These are phyloP conservation scores for Eucalyptus virginea DNA, from an alignment of 345 rosid genomes.

Conservation along the genomic window DNA sequence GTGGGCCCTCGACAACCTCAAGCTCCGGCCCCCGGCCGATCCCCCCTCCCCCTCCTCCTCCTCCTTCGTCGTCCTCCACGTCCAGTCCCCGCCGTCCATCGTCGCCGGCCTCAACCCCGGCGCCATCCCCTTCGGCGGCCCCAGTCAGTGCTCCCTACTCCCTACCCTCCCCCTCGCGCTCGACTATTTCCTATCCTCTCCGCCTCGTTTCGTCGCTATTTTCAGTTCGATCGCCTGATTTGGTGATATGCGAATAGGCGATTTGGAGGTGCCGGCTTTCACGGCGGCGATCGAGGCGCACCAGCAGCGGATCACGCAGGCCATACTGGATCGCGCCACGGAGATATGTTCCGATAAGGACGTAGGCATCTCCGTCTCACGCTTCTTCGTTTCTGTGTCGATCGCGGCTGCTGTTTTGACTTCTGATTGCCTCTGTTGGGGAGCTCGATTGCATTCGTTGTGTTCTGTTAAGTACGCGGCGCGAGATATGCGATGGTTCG, in stretches of 20 bases:
- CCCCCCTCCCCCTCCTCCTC: slow-evolving; percentile 1
- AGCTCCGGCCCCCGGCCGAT: slow-evolving; percentile 49
- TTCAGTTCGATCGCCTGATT: not conserved
- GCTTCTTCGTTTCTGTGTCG: not conserved
- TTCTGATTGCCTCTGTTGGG: not conserved
- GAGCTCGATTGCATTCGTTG: not conserved
- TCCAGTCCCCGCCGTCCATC: slow-evolving; percentile 77
- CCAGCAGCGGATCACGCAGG: slow-evolving; percentile 60
- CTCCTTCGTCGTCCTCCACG: slow-evolving; percentile 60
- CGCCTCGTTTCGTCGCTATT: not conserved
- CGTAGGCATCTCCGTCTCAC: slow-evolving; percentile 2
- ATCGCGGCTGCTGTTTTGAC: not conserved
- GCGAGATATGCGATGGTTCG: not conserved
- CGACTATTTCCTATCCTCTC: not conserved
- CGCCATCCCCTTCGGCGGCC: slow-evolving; percentile 86
- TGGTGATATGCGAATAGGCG: slow-evolving; percentile 9
- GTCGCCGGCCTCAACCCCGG: slow-evolving; percentile 70
- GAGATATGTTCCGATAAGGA: slow-evolving; percentile 45
- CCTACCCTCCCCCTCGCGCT: not conserved
- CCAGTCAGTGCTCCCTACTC: slow-evolving; percentile 33
- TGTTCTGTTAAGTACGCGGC: not conserved
- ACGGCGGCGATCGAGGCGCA: slow-evolving; percentile 81
- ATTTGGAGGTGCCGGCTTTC: slow-evolving; percentile 80
- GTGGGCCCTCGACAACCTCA: slow-evolving; percentile 74
- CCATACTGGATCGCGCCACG: slow-evolving; percentile 47